Percentiles rank a stretch among this genome's conserved stretches.
These are phyloP conservation scores for Chenopodium quinoa DNA, from an alignment of 148 eudicot genomes.

Conservation along the genomic window DNA sequence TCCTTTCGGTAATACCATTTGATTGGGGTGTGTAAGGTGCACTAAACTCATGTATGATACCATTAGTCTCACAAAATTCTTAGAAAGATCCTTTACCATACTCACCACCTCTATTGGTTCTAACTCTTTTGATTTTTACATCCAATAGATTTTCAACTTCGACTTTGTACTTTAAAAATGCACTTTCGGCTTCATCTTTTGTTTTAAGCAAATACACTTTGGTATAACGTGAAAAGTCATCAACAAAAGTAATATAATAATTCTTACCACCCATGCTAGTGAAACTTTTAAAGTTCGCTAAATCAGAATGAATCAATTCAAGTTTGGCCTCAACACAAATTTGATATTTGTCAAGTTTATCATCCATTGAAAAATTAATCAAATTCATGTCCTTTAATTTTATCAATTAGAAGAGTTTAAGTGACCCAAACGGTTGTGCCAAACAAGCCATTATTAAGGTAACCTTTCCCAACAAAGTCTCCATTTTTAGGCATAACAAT, in stretches of 20 bases:
- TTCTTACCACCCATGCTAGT: background rate
- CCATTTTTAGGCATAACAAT: background rate
- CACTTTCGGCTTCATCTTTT: too few relatives aligned
- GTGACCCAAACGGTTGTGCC: too few relatives aligned
- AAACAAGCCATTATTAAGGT: too few relatives aligned
- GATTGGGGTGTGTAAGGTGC: background rate
- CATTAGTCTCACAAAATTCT: background rate
- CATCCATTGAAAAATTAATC: too few relatives aligned
- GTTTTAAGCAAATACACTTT: background rate
- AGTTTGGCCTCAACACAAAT: too few relatives aligned
- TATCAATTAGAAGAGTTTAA: too few relatives aligned
- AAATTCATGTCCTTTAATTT: too few relatives aligned
- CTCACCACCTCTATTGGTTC: slow-evolving; percentile 1
- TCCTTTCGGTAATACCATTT: background rate
- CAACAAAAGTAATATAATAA: background rate
- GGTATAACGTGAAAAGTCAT: background rate
- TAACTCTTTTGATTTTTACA: slow-evolving; percentile 9
- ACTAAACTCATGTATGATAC: background rate
- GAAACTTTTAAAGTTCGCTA: too few relatives aligned
- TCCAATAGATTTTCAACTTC: slow-evolving; percentile 6
- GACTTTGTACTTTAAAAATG: background rate
- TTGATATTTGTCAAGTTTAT: too few relatives aligned
- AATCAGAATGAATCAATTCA: too few relatives aligned
- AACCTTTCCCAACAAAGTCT: background rate
- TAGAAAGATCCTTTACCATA: background rate